These are phyloP conservation scores for Eimeria zaria DNA, from an alignment of 169 alveolate genomes.

Conservation along the genomic window DNA sequence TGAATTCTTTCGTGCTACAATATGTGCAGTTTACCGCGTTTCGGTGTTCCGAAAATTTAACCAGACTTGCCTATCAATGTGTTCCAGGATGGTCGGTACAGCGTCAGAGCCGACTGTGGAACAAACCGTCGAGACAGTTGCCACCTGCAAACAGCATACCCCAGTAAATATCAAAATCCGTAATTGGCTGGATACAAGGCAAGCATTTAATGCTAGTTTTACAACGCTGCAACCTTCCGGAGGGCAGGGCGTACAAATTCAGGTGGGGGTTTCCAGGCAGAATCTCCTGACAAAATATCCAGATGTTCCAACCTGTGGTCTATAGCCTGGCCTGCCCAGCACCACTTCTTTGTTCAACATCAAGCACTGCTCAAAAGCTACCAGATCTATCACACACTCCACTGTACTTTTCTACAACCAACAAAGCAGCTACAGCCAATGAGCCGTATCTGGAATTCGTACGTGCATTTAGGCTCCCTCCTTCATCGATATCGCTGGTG, in stretches of 20 bases:
- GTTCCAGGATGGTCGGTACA: constrained; percentile 73
- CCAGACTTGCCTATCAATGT: background rate
- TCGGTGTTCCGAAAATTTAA: background rate
- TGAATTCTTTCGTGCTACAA: background rate
- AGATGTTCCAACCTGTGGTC: background rate
- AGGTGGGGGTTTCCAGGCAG: constrained; percentile 25
- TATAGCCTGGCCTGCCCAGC: background rate
- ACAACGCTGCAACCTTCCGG: constrained; percentile 74
- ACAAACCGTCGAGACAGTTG: constrained; percentile 73
- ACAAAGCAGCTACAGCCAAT: background rate
- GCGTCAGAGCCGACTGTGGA: constrained; percentile 80
- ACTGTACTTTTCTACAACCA: background rate
- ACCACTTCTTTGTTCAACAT: background rate
- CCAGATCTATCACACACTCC: background rate
- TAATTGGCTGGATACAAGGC: constrained; percentile 81
- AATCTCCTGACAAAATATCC: background rate
- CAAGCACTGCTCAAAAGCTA: background rate
- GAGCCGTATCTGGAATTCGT: background rate
- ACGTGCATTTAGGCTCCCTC: constrained; percentile 69
- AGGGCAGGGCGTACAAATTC: constrained; percentile 51
- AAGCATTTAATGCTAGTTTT: constrained; percentile 50
- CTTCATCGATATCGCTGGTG: constrained; percentile 74
- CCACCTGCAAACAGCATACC: constrained; percentile 60
- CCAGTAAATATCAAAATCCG: background rate
- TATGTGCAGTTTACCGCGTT: background rate